Evolutionary conservation across 352 stramenopile genomes (phyloP).

Genomic region (Pythium guiyangense): DNA sequence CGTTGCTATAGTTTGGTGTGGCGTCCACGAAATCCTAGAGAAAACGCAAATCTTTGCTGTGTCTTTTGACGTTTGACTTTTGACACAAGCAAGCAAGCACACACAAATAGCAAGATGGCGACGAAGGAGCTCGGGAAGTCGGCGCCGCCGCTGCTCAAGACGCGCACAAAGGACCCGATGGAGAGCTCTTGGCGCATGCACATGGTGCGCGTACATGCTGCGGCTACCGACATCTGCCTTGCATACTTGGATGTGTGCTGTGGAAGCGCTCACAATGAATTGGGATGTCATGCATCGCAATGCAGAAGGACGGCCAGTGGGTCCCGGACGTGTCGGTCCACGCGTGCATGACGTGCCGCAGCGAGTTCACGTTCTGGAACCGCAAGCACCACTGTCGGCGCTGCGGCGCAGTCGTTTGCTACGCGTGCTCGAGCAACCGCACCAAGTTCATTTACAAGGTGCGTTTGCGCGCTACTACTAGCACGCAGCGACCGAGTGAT

Average conservation of each 20-base stretch:
- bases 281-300: too few relatives aligned
- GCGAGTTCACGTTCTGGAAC: too few relatives aligned
- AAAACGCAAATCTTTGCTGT: too few relatives aligned
- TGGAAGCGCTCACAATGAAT: background rate
- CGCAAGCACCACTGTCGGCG: too few relatives aligned
- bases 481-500: too few relatives aligned
- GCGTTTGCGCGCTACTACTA: background rate
- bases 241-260: background rate
- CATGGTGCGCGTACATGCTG: constrained; percentile 40
- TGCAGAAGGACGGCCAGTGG: constrained; percentile 79
- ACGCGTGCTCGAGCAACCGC: too few relatives aligned
- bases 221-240: background rate
- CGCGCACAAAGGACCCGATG: constrained; percentile 76
- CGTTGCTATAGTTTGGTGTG: too few relatives aligned
- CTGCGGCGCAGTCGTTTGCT: too few relatives aligned
- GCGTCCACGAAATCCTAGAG: too few relatives aligned
- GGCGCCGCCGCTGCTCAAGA: constrained; percentile 51
- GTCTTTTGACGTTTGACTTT: too few relatives aligned
- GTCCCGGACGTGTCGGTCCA: constrained; percentile 74
- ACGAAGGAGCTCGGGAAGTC: constrained; percentile 18
- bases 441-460: constrained; percentile 89
- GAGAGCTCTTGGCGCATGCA: constrained; percentile 85
- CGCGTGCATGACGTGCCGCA: constrained; percentile 80
- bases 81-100: too few relatives aligned
- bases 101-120: too few relatives aligned